phyloP scores from a whole-genome alignment of 1,284 basidiomycete genomes.

The Ganoderma multipileum region DNA sequence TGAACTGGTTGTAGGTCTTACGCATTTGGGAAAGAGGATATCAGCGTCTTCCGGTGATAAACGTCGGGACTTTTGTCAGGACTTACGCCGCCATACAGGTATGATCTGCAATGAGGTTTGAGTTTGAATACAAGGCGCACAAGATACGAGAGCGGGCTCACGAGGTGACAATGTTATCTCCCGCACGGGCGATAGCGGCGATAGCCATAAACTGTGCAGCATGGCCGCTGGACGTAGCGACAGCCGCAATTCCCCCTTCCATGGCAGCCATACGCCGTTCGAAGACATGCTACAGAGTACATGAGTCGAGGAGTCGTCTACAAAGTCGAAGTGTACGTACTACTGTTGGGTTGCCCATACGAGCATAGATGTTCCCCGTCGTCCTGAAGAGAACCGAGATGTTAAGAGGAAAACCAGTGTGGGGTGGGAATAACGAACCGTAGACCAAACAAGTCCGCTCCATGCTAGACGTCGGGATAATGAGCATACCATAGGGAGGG shows the following conservation, averaged over 20 bases:
- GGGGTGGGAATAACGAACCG: slow-evolving; percentile 44
- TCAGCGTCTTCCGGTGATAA: too few species aligned
- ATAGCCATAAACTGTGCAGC: slow-evolving; percentile 85
- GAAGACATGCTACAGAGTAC: slow-evolving; percentile 72
- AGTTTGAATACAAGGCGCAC: slow-evolving; percentile 9
- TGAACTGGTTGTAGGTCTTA: slow-evolving; percentile 91
- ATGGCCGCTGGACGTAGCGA: slow-evolving; percentile 83
- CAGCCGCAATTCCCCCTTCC: slow-evolving; percentile 83
- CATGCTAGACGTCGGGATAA: slow-evolving; percentile 59
- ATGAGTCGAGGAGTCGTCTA: not conserved
- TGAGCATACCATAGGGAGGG: not conserved
- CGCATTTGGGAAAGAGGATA: not conserved
- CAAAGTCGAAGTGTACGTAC: slow-evolving; percentile 47
- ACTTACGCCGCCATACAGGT: slow-evolving; percentile 72
- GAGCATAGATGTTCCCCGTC: slow-evolving; percentile 79
- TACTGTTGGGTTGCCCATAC: slow-evolving; percentile 88
- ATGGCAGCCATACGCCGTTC: slow-evolving; percentile 86
- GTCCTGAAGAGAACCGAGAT: slow-evolving; percentile 45
- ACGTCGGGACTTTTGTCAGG: too few species aligned
- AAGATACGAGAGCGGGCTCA: slow-evolving; percentile 40
- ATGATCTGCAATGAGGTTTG: slow-evolving; percentile 46
- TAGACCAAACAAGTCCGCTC: slow-evolving; percentile 83
- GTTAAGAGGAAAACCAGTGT: not conserved
- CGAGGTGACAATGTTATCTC: slow-evolving; percentile 86
- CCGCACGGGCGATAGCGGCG: slow-evolving; percentile 66